Percentiles rank a stretch among this genome's conserved stretches.
phyloP scores from a whole-genome alignment of 2,329 filamentous ascomycete species.

The Aspergillus nomiae region DNA sequence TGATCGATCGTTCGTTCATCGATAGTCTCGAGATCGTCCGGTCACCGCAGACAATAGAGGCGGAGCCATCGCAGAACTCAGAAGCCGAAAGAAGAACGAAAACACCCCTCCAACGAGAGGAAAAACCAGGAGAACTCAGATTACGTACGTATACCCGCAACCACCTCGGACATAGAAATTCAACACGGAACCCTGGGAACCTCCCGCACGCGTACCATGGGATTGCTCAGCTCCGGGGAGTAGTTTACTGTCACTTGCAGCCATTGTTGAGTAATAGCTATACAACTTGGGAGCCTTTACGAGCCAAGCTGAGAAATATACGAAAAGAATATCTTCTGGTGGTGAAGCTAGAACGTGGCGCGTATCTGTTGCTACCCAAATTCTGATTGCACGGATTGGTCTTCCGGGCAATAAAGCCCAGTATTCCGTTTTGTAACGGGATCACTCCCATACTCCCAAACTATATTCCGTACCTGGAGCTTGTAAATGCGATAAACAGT shows the following conservation, averaged over 20 bases:
- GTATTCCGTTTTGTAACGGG: background rate
- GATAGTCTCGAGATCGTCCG: constrained; percentile 5
- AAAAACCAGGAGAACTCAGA: background rate
- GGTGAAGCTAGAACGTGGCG: background rate
- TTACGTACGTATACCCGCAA: background rate
- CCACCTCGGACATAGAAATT: too few relatives aligned
- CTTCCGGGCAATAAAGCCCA: background rate
- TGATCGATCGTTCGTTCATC: constrained; percentile 3
- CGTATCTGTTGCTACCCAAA: background rate
- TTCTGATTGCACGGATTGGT: background rate
- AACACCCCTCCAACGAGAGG: background rate
- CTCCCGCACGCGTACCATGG: constrained; percentile 2
- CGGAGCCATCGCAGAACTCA: background rate
- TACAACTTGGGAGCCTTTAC: background rate
- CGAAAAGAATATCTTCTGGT: background rate
- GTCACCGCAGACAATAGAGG: constrained; percentile 1
- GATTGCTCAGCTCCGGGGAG: background rate
- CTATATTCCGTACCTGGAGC: background rate
- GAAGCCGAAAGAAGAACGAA: background rate
- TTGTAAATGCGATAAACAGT: background rate
- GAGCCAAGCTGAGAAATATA: background rate
- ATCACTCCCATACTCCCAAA: background rate
- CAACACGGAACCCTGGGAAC: background rate
- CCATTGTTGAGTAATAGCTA: background rate
- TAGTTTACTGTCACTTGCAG: background rate